Evolutionary conservation across 345 rosid species (phyloP), one percentile per base, ranked within the genome.

Genomic region (Capsella bursapastoris): DNA sequence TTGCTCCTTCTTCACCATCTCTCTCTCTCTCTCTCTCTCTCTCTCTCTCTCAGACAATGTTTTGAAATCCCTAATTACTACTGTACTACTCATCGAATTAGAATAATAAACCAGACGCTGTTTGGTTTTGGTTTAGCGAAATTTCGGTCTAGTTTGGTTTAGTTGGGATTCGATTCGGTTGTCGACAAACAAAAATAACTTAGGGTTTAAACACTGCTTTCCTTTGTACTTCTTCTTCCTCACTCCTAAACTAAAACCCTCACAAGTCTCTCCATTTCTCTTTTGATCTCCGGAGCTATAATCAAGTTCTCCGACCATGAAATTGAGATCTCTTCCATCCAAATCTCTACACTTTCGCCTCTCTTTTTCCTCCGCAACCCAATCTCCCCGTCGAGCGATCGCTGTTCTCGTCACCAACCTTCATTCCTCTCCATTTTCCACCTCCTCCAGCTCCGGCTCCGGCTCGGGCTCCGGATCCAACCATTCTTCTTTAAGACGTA

Each of bases 1-100:
- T 78, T 87, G 88, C 62, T 93, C 98, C 84, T 89, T 91, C 4
- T 88, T 89, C 65, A 91, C 88, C 97, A 89, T 91, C 73, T 61
- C 70, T 29, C 51, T 48, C 47, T 28, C 41, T 28, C 52, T 52
- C 50, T 16, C 4, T 28, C 47, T 91, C 73, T 61, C 70, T 29
- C 51, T 48, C 47, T 28, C 41, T 28, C 52, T 52, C 50, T 16
- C 4, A 3, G 34, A n/a, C 70, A 27, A 61, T 27, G 6, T n/a
- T 44, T 27, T 12, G 22, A 9, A 68, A 76, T 0, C 70, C 71
- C 75, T 69, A 76, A 69, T 67, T 66, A 16, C 41, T 11, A 57
- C 52, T 29, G 22, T 18, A 18, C 22, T 18, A 18, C 22, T 57
- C 2, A n/a, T 29, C 25, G 16, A 73, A 15, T 57, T 57, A 66